Base-by-base conservation (phyloP, 148 eudicot species). In the Chenopodium quinoa region DNA sequence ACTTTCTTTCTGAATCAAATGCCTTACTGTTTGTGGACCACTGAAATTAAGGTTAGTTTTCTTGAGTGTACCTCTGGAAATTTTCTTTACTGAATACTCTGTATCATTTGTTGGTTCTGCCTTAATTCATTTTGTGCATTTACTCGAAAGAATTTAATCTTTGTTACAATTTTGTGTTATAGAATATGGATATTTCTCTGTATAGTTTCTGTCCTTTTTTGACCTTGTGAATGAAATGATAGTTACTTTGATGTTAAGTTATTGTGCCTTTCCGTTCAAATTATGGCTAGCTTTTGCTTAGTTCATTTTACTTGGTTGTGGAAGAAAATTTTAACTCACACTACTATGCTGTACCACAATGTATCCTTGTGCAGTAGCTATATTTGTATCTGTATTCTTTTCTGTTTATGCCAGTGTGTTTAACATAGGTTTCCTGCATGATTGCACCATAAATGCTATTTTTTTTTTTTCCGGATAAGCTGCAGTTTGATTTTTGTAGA, bases 11-110 rank as follows among this genome's bases (percentile, higher is more conserved):
- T 23, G 77, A 8, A 72, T 25, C 40, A 27, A 74, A 47, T 73
- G 76, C 31, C n/a, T 73, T 23, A 46, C 27, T 25, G 63, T 27
- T 74, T 12, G 11, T 25, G 56, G 62, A 52, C 62, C 2, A 7
- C 60, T 31, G 17, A 74, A 27, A 14, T 23, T 27, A 74, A 74
- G 77, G 62, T 74, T 6, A 74, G 77, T 25, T 48, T 73, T 46
- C 76, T 70, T 7, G 8, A 34, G 27, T 16, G 10, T 70, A 32
- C 25, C 19, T 17, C 48, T 70, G 19, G 20, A 2, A 71, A 37
- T 10, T 48, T 13, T 48, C 27, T 14, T 74, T 74, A 4, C 37
- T 48, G 54, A 1, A 37, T 37, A 37, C 0, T 72, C 29, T 46
- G 9, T 32, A 31, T 46, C 31, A 72, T 1, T 66, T 25, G 7